A percentile compares a stretch with the other conserved stretches of the same genome.
These are phyloP conservation scores for Skeletonema tropicum DNA, from an alignment of 108 stramenopile species.

Conservation along the genomic window DNA sequence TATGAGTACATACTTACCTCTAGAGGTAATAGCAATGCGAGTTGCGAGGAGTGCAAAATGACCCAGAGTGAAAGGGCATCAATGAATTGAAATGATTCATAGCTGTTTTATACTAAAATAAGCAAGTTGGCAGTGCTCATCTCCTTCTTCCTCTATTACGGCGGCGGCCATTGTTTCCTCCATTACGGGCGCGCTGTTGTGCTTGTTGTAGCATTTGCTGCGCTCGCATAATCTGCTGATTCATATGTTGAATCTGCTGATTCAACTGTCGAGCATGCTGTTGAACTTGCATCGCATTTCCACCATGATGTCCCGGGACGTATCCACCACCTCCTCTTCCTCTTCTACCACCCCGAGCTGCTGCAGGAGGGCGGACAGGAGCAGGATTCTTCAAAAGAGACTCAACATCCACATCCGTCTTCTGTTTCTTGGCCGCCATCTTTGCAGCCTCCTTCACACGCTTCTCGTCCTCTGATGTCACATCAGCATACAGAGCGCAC, in stretches of 20 bases:
- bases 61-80: not conserved
- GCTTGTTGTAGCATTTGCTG: not conserved
- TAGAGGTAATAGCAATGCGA: too few species aligned
- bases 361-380: constrained; percentile 10
- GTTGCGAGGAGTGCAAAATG: too few species aligned
- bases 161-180: not conserved
- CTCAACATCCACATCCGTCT: constrained; percentile 38
- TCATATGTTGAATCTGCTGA: not conserved
- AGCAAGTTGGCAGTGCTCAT: not conserved
- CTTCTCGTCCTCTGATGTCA: constrained; percentile 62
- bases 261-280: not conserved
- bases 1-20: too few species aligned
- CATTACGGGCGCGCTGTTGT: not conserved
- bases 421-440: constrained; percentile 58
- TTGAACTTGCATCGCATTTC: not conserved
- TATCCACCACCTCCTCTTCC: not conserved
- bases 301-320: not conserved
- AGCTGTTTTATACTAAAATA: not conserved
- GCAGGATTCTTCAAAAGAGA: constrained; percentile 33
- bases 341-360: not conserved
- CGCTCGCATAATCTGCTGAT: not conserved
- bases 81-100: not conserved
- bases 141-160: not conserved
- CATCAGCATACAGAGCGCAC: constrained; percentile 77
- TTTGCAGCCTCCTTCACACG: constrained; percentile 80